Evolutionary conservation across 306 rosid species (phyloP), one percentile per base, ranked within the genome.

Genomic region (Cucurbita pepo): DNA sequence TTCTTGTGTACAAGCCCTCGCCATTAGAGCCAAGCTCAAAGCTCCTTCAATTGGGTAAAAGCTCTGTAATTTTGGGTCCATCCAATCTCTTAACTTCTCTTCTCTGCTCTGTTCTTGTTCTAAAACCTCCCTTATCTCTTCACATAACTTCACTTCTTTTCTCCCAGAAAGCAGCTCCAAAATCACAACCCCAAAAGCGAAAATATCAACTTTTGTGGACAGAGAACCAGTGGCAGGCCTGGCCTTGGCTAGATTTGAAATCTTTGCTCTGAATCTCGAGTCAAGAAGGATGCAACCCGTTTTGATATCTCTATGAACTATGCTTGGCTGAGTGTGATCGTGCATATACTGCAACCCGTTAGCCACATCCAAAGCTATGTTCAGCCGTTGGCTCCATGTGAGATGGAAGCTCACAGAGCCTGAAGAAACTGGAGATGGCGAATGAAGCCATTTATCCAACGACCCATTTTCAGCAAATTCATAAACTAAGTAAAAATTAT

Each of bases 271-370:
- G 62, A 85, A 85, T 53, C 50, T 82, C 0, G 84, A 76, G 73
- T 87, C 96, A 0, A 92, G 82, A 77, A 92, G 92, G 77, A 92
- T 78, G 75, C 84, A 90, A 13, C 82, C 71, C 8, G 93, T 76
- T 79, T 86, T 79, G 74, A 92, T 86, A 76, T 90, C 92, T 77
- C 82, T 69, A 72, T 90, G 97, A 53, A 88, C 91, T 12, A 90
- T 83, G 75, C 87, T 90, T 44, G 96, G 97, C 47, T 77, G 83
- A 14, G 85, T 86, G 81, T 88, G 97, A 50, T 92, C 97, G n/a
- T 92, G 97, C 87, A 92, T 43, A 83, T 92, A 92, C 64, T 90
- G 91, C 76, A 92, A 74, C 55, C 96, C 95, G 75, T 81, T 83
- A 9, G 96, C 95, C 57, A 92, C 81, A 81, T 88, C 96, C 67